Evolutionary conservation across 1,139 yeast species (phyloP).

Genomic region (Taphrina deformans): DNA sequence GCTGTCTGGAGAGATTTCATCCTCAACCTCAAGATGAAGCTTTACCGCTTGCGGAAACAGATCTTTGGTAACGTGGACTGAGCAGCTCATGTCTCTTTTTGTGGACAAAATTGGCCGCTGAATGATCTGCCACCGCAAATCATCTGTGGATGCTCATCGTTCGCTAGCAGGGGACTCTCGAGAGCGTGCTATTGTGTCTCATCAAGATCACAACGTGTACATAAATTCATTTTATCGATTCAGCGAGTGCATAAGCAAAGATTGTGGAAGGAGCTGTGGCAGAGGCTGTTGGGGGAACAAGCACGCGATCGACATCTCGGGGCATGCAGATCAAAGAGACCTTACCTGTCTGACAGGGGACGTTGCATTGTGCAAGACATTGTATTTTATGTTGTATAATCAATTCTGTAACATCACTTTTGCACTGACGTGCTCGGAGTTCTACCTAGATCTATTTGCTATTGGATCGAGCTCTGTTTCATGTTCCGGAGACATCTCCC

Average conservation of each 20-base stretch:
- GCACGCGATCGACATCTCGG: no score
- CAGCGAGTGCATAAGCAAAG: not conserved
- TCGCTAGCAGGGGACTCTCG: no score
- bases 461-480: no score
- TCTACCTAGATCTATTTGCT: no score
- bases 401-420: not conserved
- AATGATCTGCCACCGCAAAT: no score
- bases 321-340: no score
- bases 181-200: not conserved
- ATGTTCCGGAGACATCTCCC: no score
- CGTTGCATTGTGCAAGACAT: not conserved
- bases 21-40: constrained; percentile 22
- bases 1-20: constrained; percentile 33
- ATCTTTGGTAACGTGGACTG: constrained; percentile 7
- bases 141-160: no score
- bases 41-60: constrained; percentile 24
- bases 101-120: not conserved
- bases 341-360: not conserved
- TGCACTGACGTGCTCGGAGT: no score
- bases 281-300: no score
- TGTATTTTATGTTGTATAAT: not conserved
- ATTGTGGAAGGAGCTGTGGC: not conserved
- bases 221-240: not conserved
- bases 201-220: not conserved
- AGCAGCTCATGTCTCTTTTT: not conserved